A percentile compares a stretch with the other conserved stretches of the same genome.
phyloP scores from a whole-genome alignment of 768 basidiomycete species.

The Pulveroboletus sp. region DNA sequence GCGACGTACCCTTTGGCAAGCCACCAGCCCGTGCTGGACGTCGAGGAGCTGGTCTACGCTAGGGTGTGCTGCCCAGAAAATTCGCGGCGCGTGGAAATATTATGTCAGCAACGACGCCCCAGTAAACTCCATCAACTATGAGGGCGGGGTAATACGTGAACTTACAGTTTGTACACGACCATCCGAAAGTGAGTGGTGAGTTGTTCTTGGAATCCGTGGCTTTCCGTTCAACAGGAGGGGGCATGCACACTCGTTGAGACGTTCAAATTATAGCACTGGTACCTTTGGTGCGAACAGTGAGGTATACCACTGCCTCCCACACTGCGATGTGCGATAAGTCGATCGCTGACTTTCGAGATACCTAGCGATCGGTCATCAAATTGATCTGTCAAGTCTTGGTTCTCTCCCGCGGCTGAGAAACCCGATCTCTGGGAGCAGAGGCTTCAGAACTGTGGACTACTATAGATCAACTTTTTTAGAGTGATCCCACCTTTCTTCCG shows the following conservation, averaged over 20 bases:
- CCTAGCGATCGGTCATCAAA: no score
- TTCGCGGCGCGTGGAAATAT: constrained; percentile 29
- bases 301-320: no score
- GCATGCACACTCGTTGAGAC: not conserved
- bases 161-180: not conserved
- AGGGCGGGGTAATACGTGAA: no score
- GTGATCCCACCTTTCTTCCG: no score
- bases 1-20: constrained; percentile 25
- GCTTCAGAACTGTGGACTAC: not conserved
- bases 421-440: not conserved
- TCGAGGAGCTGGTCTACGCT: constrained; percentile 26
- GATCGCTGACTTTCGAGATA: no score
- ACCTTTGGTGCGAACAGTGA: no score
- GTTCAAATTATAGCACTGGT: no score
- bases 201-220: not conserved
- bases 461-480: no score
- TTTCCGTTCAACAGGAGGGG: not conserved
- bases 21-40: constrained; percentile 31
- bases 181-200: not conserved
- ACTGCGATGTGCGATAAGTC: no score
- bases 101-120: constrained; percentile 34
- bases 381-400: no score
- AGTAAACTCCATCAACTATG: no score
- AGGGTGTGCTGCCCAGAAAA: constrained; percentile 24
- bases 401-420: not conserved